Base-by-base conservation (phyloP, 2,329 filamentous ascomycete species). In the Beauveria sp. region DNA sequence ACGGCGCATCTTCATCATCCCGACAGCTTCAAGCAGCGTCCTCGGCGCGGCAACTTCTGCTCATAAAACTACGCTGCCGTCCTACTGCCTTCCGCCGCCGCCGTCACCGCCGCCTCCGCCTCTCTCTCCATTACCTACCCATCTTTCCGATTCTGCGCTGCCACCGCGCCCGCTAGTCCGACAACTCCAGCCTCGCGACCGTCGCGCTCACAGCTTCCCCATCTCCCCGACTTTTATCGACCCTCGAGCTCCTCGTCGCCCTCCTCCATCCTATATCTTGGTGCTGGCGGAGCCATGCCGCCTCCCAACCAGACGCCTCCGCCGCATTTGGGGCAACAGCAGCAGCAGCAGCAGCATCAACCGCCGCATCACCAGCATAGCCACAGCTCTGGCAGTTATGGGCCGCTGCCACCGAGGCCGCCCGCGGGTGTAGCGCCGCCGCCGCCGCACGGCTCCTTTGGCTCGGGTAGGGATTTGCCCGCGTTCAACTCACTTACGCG, bases 381-480 rank as follows among this genome's bases (percentile, higher is more conserved):
- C 18, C 69, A 67, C 46, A 60, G 51, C 22, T 43, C 73, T 69
- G 62, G 63, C 69, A 58, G 65, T 16, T 82, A 81, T 61, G 73
- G 76, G 3, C 73, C 80, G 30, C 79, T 79, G 20, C 75, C 77
- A 12, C 79, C 80, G 7, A 72, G 79, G 47, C 74, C 76, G 16
- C 78, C 77, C 9, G 56, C 72, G 74, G 5, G 69, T 78, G 24
- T 69, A 74, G 45, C 75, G 77, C 24, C 77, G 78, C 1, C 77
- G 78, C 1, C 77, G 14, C 58, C 76, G 3, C 74, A 78, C 1
- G 74, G 72, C 22, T 73, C 78, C 4, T 81, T 81, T 57, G 73
- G 77, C 0, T 74, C 78, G 4, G 74, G 80, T 42, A 82, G 85
- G 63, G 79, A 83, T 61, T 71, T 83, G 16, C 80, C 82, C 1